phyloP scores from a whole-genome alignment of 495 filamentous ascomycete genomes.

The Platismatia glauca region DNA sequence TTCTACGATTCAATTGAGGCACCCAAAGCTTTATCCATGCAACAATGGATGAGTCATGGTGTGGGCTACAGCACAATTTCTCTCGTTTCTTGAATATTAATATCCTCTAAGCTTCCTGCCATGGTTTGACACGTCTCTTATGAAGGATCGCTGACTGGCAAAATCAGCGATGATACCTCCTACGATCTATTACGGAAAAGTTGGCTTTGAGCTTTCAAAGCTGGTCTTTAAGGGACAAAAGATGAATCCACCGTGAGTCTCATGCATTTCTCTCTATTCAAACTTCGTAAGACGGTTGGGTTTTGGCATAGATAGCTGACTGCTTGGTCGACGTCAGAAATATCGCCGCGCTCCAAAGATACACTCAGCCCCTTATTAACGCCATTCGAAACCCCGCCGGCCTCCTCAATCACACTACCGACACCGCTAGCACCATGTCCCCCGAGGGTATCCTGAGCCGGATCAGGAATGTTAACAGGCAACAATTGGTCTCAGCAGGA shows the following conservation, averaged over 20 bases:
- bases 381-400: slow-evolving; percentile 54
- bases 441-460: slow-evolving; percentile 48
- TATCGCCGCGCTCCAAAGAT: slow-evolving; percentile 72
- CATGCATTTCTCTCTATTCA: neutral
- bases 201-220: slow-evolving; percentile 77
- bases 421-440: slow-evolving; percentile 35
- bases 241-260: slow-evolving; percentile 88
- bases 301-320: neutral
- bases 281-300: neutral
- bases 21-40: neutral
- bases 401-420: slow-evolving; percentile 35
- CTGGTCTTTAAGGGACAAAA: slow-evolving; percentile 79
- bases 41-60: neutral
- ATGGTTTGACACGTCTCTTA: slow-evolving; percentile 4
- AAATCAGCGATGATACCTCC: slow-evolving; percentile 70
- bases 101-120: neutral
- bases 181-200: slow-evolving; percentile 81
- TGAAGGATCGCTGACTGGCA: slow-evolving; percentile 23
- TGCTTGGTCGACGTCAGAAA: slow-evolving; percentile 42
- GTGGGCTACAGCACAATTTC: neutral
- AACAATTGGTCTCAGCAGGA: slow-evolving; percentile 59
- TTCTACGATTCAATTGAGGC: slow-evolving; percentile 16
- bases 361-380: slow-evolving; percentile 67
- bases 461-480: slow-evolving; percentile 57
- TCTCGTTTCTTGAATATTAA: neutral